Conservation (phyloP, 495 filamentous ascomycete genomes). For the Penicillium goetzii region DNA sequence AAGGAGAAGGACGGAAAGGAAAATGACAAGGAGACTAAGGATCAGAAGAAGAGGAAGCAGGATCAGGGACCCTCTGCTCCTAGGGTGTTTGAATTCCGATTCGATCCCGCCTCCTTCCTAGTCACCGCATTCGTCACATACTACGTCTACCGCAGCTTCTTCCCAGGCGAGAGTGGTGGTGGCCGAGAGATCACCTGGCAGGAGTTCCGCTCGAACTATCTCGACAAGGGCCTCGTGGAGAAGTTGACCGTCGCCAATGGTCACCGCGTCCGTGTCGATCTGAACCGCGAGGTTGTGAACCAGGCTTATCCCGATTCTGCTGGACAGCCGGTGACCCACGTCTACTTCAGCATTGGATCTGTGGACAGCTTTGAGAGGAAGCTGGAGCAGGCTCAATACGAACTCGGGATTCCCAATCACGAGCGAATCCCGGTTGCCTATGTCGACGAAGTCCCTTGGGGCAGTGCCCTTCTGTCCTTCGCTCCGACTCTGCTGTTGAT, state of each 20-base stretch:
- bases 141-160: conserved; percentile 60
- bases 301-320: conserved; percentile 83
- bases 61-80: conserved; percentile 22
- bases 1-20: conserved; percentile 31
- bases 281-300: conserved; percentile 78
- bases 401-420: conserved; percentile 77
- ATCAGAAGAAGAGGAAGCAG: conserved; percentile 36
- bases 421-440: conserved; percentile 94
- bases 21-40: conserved; percentile 27
- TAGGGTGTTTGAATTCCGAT: conserved; percentile 52
- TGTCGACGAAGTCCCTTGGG: conserved; percentile 70
- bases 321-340: conserved; percentile 70
- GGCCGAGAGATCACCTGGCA: conserved; percentile 92
- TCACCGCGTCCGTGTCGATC: conserved; percentile 76
- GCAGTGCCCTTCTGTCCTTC: conserved; percentile 69
- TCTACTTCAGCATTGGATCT: conserved; percentile 95
- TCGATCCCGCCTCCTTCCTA: conserved; percentile 61
- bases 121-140: conserved; percentile 63
- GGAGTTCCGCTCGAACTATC: conserved; percentile 87
- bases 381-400: conserved; percentile 83
- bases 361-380: conserved; percentile 88
- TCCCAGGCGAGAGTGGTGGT: conserved; percentile 62
- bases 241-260: conserved; percentile 81
- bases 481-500: conserved; percentile 87
- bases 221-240: conserved; percentile 94